Conservation (phyloP, 768 basidiomycete genomes). For the Fibroporia radiculosa region DNA sequence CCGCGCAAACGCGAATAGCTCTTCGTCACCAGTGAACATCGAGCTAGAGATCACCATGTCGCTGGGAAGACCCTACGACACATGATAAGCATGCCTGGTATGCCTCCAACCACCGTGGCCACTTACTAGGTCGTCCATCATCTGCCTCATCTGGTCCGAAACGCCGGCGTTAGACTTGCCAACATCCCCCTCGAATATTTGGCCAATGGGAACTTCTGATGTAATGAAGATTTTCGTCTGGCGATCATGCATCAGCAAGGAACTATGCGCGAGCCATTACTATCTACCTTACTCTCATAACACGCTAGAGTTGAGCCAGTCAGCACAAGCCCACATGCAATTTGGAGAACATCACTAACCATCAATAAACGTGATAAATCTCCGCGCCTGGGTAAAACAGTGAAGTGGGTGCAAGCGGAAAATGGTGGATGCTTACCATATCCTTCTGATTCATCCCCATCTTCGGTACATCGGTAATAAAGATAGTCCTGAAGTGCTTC, state of each 20-base stretch:
- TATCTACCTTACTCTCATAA: constrained; percentile 84
- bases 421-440: constrained; percentile 40
- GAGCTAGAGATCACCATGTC: constrained; percentile 75
- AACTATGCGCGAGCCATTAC: too few species aligned
- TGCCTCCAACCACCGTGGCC: too few species aligned
- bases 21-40: constrained; percentile 95
- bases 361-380: constrained; percentile 98
- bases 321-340: background rate
- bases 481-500: constrained; percentile 78
- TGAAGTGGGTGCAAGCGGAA: background rate
- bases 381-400: constrained; percentile 52
- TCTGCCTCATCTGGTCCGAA: constrained; percentile 82
- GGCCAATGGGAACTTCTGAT: constrained; percentile 85
- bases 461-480: constrained; percentile 81
- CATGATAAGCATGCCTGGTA: constrained; percentile 5
- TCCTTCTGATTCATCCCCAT: constrained; percentile 87
- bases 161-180: constrained; percentile 33
- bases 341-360: constrained; percentile 35
- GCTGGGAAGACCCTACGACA: constrained; percentile 61
- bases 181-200: constrained; percentile 78
- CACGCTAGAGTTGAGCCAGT: constrained; percentile 41
- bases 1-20: constrained; percentile 93
- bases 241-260: background rate
- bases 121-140: constrained; percentile 92
- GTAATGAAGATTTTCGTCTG: constrained; percentile 88